A percentile compares a stretch with the other conserved stretches of the same genome.
These are phyloP conservation scores for Candida insectalens DNA, from an alignment of 805 yeast genomes.

Conservation along the genomic window DNA sequence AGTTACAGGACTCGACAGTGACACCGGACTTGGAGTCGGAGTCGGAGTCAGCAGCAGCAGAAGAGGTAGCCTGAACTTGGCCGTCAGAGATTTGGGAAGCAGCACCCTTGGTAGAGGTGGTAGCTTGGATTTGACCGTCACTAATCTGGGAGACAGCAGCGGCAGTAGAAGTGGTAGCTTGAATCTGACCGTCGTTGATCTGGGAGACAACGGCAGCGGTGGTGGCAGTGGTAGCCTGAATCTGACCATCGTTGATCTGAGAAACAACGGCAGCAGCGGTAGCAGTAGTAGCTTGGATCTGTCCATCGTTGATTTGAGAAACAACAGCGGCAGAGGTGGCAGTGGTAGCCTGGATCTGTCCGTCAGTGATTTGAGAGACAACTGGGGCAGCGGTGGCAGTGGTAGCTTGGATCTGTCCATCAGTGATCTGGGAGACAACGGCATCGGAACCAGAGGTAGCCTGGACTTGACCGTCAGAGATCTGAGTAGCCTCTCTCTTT, in stretches of 20 bases:
- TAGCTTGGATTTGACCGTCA: conserved; percentile 24
- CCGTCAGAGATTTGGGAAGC: conserved; percentile 25
- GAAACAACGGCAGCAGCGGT: conserved; percentile 19
- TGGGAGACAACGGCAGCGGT: conserved; percentile 39
- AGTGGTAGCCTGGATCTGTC: conserved; percentile 29
- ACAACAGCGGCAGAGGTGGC: conserved; percentile 30
- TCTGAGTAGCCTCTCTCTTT: conserved; percentile 2
- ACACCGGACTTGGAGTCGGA: conserved; percentile 20
- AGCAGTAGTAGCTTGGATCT: conserved; percentile 37
- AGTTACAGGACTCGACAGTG: conserved; percentile 25
- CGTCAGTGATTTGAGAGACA: conserved; percentile 36
- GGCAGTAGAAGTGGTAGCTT: conserved; percentile 35
- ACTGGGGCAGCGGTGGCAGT: conserved; percentile 30
- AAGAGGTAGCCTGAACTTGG: conserved; percentile 23
- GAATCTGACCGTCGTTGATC: conserved; percentile 56
- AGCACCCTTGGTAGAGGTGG: conserved; percentile 27
- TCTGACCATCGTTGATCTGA: conserved; percentile 31
- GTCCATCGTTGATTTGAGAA: conserved; percentile 55
- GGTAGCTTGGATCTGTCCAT: conserved; percentile 46
- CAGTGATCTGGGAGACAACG: conserved; percentile 38
- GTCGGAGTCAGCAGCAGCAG: conserved; percentile 18
- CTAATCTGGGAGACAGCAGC: conserved; percentile 32
- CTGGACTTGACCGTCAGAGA: conserved; percentile 7
- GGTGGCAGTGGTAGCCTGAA: conserved; percentile 27
- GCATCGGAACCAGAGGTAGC: conserved; percentile 6